These are phyloP conservation scores for Aegilops sharonensis DNA, from an alignment of 176 grass and related monocot genomes.

Conservation along the genomic window DNA sequence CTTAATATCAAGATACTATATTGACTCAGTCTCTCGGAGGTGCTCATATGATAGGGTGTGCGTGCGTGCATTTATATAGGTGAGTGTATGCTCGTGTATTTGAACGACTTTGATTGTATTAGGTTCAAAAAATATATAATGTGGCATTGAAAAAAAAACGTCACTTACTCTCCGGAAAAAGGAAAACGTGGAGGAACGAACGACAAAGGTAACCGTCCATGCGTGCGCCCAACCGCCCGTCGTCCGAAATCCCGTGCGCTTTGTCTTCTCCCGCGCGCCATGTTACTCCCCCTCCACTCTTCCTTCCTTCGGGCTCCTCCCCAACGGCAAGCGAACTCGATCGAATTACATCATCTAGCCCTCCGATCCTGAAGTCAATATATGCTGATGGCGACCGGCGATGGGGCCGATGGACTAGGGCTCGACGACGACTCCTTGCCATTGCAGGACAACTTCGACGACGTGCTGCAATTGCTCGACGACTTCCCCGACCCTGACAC, in stretches of 20 bases:
- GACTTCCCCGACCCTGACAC: background rate
- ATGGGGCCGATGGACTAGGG: background rate
- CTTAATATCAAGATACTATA: no score
- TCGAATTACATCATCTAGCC: background rate
- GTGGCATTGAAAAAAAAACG: no score
- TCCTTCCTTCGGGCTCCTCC: background rate
- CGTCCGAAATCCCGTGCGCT: background rate
- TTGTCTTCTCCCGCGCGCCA: background rate
- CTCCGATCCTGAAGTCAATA: background rate
- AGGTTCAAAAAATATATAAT: no score
- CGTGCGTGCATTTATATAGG: no score
- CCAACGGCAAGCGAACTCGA: background rate
- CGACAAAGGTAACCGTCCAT: background rate
- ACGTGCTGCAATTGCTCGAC: background rate
- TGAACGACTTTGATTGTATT: no score
- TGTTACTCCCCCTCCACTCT: background rate
- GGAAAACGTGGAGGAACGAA: background rate
- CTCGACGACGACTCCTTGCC: background rate
- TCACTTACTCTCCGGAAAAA: background rate
- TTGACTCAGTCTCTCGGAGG: no score
- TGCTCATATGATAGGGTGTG: no score
- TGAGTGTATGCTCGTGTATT: no score
- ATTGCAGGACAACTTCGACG: background rate
- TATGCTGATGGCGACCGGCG: slow-evolving; percentile 3
- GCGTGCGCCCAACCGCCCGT: background rate